These are phyloP conservation scores for Tricholoma sp. DNA, from an alignment of 768 basidiomycete genomes.

Conservation along the genomic window DNA sequence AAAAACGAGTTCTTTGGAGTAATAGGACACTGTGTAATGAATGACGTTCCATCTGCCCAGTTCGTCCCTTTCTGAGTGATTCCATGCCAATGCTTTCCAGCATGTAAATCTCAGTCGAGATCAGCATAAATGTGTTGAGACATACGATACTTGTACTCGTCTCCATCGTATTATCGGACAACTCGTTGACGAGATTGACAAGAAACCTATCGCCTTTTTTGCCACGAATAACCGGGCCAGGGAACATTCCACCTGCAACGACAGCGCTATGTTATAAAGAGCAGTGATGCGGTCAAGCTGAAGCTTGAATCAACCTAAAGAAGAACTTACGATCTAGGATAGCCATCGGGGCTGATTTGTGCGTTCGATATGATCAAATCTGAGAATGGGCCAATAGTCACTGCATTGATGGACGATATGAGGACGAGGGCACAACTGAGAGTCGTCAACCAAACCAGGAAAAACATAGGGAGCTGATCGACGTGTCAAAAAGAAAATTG, in stretches of 20 bases:
- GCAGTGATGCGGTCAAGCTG: too few species aligned
- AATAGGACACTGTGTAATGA: conserved; percentile 21
- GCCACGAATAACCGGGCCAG: conserved; percentile 20
- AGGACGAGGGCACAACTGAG: too few species aligned
- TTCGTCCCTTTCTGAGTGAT: conserved; percentile 4
- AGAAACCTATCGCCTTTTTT: conserved; percentile 16
- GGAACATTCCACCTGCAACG: conserved; percentile 21
- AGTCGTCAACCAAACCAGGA: too few species aligned
- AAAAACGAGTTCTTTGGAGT: conserved; percentile 19
- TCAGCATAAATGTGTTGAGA: not conserved
- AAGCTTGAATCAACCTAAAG: not conserved
- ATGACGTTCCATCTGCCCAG: conserved; percentile 8
- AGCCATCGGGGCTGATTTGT: conserved; percentile 46
- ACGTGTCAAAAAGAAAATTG: too few species aligned
- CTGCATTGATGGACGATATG: too few species aligned
- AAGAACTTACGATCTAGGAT: conserved; percentile 30
- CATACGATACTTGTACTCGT: conserved; percentile 14
- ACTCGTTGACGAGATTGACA: conserved; percentile 10
- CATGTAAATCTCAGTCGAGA: conserved; percentile 6
- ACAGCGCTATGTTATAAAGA: conserved; percentile 12
- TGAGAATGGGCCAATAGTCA: too few species aligned
- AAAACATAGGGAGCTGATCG: too few species aligned
- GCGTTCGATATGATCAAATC: conserved; percentile 36
- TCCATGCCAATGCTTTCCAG: not conserved
- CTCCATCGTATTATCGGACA: conserved; percentile 14